Base-by-base conservation (phyloP, 306 rosid genomes). In the Rosa rugosa region DNA sequence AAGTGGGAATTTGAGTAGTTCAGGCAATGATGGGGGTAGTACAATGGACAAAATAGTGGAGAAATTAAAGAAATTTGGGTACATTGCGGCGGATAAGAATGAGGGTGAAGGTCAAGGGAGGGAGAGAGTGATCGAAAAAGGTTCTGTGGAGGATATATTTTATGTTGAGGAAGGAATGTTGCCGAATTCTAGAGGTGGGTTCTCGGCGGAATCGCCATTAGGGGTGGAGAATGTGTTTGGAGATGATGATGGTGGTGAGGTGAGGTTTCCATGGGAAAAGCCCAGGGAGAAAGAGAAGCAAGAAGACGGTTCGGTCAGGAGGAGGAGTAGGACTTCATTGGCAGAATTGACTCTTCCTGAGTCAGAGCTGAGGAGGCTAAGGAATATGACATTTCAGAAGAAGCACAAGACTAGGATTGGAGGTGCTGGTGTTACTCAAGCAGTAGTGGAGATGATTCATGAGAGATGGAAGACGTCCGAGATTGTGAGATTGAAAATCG, bases 261-360 rank as follows among this genome's bases (percentile, higher is more conserved):
- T 86, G 23, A 87, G 94, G 85, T 93, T 95, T 84, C 99, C 99
- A 0, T 95, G 98, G 98, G 99, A 95, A 80, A 95, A 91, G 86
- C 85, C 94, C 1, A 68, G 74, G 87, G 90, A 75, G 78, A 80
- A 80, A 67, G 91, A 80, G 79, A 84, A 56, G 79, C 76, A 74
- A 71, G 75, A 45, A 53, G 85, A 81, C 67, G 79, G 50, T 74
- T 71, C 70, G 20, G 59, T 8, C 44, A 89, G 84, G 83, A 84
- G 81, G n/a, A 88, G 69, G 72, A 79, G 87, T 75, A 91, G 80
- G 85, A 83, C 91, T 12, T 86, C 91, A 20, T 41, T 95, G 86
- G 99, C 99, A 4, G 96, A 95, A 76, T 45, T 95, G 88, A 91
- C 98, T 69, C 97, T 93, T 73, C 99, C 98, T 0, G 98, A 95